These are phyloP conservation scores for Phytophthora ramorum DNA, from an alignment of 352 stramenopile genomes.

Conservation along the genomic window DNA sequence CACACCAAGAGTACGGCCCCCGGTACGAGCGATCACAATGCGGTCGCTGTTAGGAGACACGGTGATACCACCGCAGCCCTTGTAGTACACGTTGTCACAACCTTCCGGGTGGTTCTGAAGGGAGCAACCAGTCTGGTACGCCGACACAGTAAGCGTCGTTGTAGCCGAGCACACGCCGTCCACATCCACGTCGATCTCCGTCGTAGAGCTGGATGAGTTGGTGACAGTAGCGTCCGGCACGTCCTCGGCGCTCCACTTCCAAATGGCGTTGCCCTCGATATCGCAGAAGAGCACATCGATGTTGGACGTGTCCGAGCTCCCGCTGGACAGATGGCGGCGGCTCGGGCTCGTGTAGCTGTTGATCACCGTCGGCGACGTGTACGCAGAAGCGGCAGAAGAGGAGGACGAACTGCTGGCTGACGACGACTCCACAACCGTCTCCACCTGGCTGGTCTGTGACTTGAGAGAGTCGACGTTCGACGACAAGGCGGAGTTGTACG, in stretches of 20 bases:
- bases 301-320: constrained; percentile 36
- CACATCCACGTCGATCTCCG: constrained; percentile 44
- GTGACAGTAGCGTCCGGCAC: constrained; percentile 41
- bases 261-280: constrained; percentile 75
- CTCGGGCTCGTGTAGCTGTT: constrained; percentile 42
- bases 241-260: constrained; percentile 69
- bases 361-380: constrained; percentile 63
- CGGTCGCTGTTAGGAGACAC: constrained; percentile 68
- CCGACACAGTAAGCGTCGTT: constrained; percentile 62
- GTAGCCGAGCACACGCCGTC: constrained; percentile 45
- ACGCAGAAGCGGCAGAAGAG: constrained; percentile 28
- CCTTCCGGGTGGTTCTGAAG: constrained; percentile 71
- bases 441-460: constrained; percentile 57
- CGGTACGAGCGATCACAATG: constrained; percentile 78
- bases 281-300: constrained; percentile 78
- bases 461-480: constrained; percentile 53
- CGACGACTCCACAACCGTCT: constrained; percentile 68
- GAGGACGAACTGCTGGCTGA: constrained; percentile 33
- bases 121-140: constrained; percentile 71
- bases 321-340: constrained; percentile 47
- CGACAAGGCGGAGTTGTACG: constrained; percentile 61
- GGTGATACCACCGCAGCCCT: constrained; percentile 81
- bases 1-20: constrained; percentile 74
- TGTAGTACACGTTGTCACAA: constrained; percentile 76
- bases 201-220: constrained; percentile 43